Conservation (phyloP, 768 basidiomycete species). For the Boletus sp. region DNA sequence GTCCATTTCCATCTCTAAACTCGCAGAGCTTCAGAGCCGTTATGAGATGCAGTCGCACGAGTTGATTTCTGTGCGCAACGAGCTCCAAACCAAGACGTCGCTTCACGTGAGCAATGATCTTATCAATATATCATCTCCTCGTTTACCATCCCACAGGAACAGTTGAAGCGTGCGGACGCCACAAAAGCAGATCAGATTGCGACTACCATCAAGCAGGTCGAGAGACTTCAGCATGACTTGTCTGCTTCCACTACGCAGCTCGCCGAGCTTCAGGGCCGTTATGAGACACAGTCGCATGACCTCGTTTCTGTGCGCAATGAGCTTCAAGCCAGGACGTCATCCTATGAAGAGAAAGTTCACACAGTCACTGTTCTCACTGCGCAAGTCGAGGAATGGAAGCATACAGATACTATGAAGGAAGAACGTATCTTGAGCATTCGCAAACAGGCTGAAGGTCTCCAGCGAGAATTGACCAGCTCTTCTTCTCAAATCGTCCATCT, state of each 20-base stretch:
- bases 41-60: background rate
- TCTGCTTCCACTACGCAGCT: background rate
- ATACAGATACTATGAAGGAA: background rate
- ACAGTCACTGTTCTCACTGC: background rate
- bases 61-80: background rate
- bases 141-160: background rate
- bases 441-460: background rate
- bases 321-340: background rate
- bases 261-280: background rate
- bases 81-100: background rate
- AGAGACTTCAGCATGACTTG: background rate
- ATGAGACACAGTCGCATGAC: background rate
- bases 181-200: background rate
- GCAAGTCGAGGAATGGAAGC: background rate
- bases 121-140: background rate
- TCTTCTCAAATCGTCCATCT: background rate
- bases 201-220: background rate
- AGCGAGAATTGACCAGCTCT: background rate
- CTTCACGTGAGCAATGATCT: too few species aligned
- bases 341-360: background rate
- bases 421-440: background rate
- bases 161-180: background rate
- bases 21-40: background rate
- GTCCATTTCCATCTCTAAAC: background rate
- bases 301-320: background rate